Conservation (phyloP, 2,329 filamentous ascomycete species). For the Drechslerella stenobrocha region DNA sequence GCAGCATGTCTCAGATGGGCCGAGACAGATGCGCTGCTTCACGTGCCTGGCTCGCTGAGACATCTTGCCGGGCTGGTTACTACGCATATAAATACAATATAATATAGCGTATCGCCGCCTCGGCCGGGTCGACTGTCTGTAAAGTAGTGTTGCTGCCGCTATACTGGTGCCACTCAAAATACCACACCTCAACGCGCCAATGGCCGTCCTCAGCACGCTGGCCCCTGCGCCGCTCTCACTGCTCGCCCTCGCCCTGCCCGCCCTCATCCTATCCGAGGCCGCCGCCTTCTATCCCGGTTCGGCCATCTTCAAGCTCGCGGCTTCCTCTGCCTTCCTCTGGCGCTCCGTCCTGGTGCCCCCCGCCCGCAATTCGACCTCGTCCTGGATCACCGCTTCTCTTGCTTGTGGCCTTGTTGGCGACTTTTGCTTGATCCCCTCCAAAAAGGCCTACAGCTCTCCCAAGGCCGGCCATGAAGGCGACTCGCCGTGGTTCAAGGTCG, state of each 20-base stretch:
- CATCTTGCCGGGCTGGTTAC: no score
- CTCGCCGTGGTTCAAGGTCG: constrained; percentile 45
- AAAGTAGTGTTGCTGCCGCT: not conserved
- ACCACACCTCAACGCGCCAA: not conserved
- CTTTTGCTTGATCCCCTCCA: constrained; percentile 38
- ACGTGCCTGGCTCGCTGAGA: no score
- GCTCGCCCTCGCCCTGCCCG: constrained; percentile 18
- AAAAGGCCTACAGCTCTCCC: constrained; percentile 30
- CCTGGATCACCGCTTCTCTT: constrained; percentile 25
- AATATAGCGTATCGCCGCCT: not conserved
- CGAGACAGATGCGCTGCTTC: no score
- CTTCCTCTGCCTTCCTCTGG: constrained; percentile 42
- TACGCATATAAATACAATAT: no score
- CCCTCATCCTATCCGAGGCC: constrained; percentile 36
- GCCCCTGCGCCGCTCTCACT: constrained; percentile 15
- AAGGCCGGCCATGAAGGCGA: constrained; percentile 43
- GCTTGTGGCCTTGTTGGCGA: constrained; percentile 38
- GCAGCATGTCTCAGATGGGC: no score
- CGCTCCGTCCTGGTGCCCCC: constrained; percentile 6
- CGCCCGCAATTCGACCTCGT: constrained; percentile 5
- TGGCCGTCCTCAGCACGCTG: constrained; percentile 18
- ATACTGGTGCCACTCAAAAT: not conserved
- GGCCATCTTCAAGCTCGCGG: constrained; percentile 28
- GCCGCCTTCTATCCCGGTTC: constrained; percentile 30
- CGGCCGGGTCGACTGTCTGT: not conserved